Evolutionary conservation across 805 yeast species (phyloP), one percentile per base, ranked within the genome.

Genomic region (Metschnikowia vanudenii): DNA sequence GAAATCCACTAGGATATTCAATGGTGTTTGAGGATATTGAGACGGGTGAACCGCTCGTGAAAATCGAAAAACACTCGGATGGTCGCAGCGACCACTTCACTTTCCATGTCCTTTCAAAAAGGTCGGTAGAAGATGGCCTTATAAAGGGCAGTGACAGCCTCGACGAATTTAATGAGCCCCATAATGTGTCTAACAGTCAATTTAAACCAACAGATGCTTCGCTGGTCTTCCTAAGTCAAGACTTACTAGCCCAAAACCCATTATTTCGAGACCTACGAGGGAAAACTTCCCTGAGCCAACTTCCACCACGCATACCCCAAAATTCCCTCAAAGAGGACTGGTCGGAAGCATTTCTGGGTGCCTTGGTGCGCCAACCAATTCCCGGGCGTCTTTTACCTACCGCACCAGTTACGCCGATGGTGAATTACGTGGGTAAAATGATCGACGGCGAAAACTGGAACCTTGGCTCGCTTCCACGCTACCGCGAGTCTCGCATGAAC

Each of bases 391-490:
- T 50, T 41, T 43, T 46, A 7, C 46, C 50, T 13, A 42, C 33
- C 1, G 39, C 49, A 8, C 42, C 49, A 12, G 17, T 19, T 17
- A 33, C 39, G 4, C 53, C 53, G 3, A 48, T 46, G 45, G 26
- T 41, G 12, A 46, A 39, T 33, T 47, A 46, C 30, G 38, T 22
- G 22, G 41, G 49, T 22, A 28, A 19, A 10, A 40, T 41, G 46
- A 26, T 43, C 4, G 53, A 46, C 37, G 50, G 48, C 6, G 36
- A 34, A 19, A 47, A 37, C 30, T 60, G 64, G 64, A 54, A 48
- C 38, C 53, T 60, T 3, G 82, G 83, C 0, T 70, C 79, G 2
- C 69, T 75, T 4, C 78, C 80, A 3, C 58, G 73, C 40, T 66
- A 68, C 7, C 64, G 71, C 4, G 48, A 43, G 6, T 44, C 46